Evolutionary conservation across 192 early-diverging fungal genomes (phyloP).

Genomic region (Dissophora globulifera): DNA sequence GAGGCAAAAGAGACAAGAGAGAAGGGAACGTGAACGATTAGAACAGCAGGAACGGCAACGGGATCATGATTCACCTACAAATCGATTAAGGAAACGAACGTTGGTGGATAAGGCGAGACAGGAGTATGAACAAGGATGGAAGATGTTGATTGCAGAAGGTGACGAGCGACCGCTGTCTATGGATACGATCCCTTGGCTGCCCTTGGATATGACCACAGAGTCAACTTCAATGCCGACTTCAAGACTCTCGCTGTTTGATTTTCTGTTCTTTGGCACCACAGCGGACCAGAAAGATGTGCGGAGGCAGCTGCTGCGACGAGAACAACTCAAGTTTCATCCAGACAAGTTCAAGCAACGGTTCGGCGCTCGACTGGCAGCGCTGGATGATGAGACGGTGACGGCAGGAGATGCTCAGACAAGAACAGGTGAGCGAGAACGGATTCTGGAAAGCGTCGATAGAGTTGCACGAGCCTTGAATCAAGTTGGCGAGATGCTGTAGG

Average conservation of each 20-base stretch:
- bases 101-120: constrained; percentile 5
- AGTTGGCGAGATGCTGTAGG: constrained; percentile 10
- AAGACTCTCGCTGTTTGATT: constrained; percentile 21
- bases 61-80: background rate
- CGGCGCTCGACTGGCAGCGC: constrained; percentile 11
- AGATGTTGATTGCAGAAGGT: constrained; percentile 4
- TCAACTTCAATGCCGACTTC: background rate
- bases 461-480: constrained; percentile 30
- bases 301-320: constrained; percentile 30
- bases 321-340: constrained; percentile 51
- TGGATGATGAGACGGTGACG: background rate
- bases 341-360: constrained; percentile 47
- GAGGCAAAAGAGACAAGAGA: constrained; percentile 12
- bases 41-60: constrained; percentile 2
- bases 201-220: constrained; percentile 2
- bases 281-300: constrained; percentile 12
- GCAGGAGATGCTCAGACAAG: background rate
- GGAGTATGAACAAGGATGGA: constrained; percentile 21
- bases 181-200: constrained; percentile 29
- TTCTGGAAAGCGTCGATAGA: constrained; percentile 26
- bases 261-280: constrained; percentile 32
- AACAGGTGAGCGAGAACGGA: constrained; percentile 27
- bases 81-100: constrained; percentile 11
- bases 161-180: constrained; percentile 6
- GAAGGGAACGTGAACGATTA: constrained; percentile 7